phyloP scores from a whole-genome alignment of 2,329 filamentous ascomycete genomes.

The Neonectria punicea region DNA sequence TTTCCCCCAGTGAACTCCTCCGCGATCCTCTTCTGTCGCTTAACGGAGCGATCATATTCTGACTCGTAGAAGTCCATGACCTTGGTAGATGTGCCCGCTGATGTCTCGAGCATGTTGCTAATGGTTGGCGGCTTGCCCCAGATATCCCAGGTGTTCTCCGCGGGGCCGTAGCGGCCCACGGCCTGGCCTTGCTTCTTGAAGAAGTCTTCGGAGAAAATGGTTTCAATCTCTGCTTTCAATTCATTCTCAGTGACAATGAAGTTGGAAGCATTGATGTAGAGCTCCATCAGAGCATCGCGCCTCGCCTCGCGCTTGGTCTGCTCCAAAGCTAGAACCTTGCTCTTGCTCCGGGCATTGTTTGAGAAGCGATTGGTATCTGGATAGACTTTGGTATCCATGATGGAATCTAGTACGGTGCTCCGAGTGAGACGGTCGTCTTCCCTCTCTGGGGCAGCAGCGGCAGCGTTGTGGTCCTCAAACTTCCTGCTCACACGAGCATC shows the following conservation, averaged over 20 bases:
- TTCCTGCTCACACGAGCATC: conserved; percentile 56
- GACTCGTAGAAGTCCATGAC: conserved; percentile 50
- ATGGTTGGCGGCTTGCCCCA: conserved; percentile 59
- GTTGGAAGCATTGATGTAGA: conserved; percentile 87
- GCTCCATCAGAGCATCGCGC: conserved; percentile 79
- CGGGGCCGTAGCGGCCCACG: conserved; percentile 45
- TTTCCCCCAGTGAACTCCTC: conserved; percentile 71
- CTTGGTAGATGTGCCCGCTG: conserved; percentile 49
- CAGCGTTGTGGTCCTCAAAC: conserved; percentile 57
- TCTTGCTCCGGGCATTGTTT: conserved; percentile 59
- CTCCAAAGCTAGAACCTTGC: conserved; percentile 55
- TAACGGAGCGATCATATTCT: conserved; percentile 57
- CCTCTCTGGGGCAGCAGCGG: conserved; percentile 72
- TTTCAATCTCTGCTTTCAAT: conserved; percentile 77
- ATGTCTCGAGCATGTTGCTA: conserved; percentile 54
- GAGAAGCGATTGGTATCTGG: conserved; percentile 72
- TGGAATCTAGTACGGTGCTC: conserved; percentile 67
- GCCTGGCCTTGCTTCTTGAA: conserved; percentile 54
- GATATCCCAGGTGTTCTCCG: conserved; percentile 65
- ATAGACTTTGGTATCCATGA: conserved; percentile 60
- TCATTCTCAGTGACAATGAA: conserved; percentile 89
- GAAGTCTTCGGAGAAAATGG: conserved; percentile 76
- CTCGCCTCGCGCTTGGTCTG: conserved; percentile 65
- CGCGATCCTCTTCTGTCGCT: conserved; percentile 65
- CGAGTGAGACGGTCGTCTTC: conserved; percentile 82